Evolutionary conservation across 192 early-diverging fungal species (phyloP), one percentile per base, ranked within the genome.

Genomic region (Coemansia sp.): DNA sequence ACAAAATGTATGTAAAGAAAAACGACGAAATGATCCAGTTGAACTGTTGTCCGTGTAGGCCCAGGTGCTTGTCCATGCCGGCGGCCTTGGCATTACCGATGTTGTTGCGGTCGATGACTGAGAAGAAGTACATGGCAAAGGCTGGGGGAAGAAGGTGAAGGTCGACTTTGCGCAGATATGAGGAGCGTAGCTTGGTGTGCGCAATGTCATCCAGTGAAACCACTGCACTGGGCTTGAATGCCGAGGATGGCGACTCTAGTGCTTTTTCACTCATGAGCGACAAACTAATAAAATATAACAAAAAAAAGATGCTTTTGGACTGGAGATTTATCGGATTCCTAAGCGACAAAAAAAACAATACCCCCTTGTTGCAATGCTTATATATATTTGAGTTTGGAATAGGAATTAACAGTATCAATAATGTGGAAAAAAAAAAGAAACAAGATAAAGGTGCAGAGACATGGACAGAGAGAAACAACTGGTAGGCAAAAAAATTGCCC

Each of bases 1-100:
- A 90, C 38, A 89, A 66, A n/a, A 90, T 84, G 70, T 89, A 88
- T 8, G 79, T 85, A 56, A 89, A 79, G 80, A 89, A 90, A 77
- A 89, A 88, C 0, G 77, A 72, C 11, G 89, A 86, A 1, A 88
- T 39, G 55, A 83, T 64, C 83, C 87, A 85, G 68, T 86, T 85
- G 75, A 85, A 88, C 69, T 86, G 66, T 15, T 55, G 34, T 14
- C 74, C 74, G 48, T 61, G 70, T 9, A 85, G 66, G 4, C 73
- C 76, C 39, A 87, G 64, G 41, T 73, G 61, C 22, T 36, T 63
- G 53, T 72, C 72, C 78, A 84, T 70, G 8, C 74, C 72, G 1
- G 74, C 71, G 4, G 68, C 68, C 59, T 73, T 77, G 64, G 82
- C 85, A 62, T 86, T 86, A 33, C 85, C 85, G 22, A 84, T 70